Conservation (phyloP, 73 alveolate species). For the Durusdinium trenchii region DNA sequence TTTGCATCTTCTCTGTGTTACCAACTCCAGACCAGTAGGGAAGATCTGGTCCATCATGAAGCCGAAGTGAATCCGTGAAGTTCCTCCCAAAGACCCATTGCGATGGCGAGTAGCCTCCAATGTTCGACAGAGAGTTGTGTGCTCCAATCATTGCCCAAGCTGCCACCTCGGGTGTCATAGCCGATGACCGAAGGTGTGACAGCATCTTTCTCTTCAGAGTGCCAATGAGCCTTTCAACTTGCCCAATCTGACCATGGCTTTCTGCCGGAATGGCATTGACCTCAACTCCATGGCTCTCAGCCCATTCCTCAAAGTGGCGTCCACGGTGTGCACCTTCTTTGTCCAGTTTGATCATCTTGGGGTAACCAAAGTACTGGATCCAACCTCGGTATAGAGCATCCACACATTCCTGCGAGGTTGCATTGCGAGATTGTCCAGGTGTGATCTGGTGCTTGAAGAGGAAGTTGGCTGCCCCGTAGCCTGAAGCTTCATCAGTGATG, state of each 20-base stretch:
- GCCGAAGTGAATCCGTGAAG: background rate
- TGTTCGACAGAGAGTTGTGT: background rate
- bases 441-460: background rate
- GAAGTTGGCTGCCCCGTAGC: background rate
- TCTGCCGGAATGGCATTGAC: background rate
- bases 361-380: conserved; percentile 29
- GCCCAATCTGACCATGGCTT: background rate
- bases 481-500: background rate
- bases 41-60: background rate
- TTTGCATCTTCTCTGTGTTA: too few relatives aligned
- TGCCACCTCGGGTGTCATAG: background rate
- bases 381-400: background rate
- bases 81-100: conserved; percentile 42
- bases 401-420: background rate
- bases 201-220: background rate
- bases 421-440: background rate
- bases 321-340: background rate
- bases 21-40: background rate
- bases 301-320: background rate
- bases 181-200: background rate
- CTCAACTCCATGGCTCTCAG: background rate
- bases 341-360: background rate
- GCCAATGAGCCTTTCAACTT: conserved; percentile 15
- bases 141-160: conserved; percentile 27
- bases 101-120: background rate